A percentile compares a stretch with the other conserved stretches of the same genome.
phyloP scores from a whole-genome alignment of 2,329 filamentous ascomycete genomes.

The Trichoderma polysporum region DNA sequence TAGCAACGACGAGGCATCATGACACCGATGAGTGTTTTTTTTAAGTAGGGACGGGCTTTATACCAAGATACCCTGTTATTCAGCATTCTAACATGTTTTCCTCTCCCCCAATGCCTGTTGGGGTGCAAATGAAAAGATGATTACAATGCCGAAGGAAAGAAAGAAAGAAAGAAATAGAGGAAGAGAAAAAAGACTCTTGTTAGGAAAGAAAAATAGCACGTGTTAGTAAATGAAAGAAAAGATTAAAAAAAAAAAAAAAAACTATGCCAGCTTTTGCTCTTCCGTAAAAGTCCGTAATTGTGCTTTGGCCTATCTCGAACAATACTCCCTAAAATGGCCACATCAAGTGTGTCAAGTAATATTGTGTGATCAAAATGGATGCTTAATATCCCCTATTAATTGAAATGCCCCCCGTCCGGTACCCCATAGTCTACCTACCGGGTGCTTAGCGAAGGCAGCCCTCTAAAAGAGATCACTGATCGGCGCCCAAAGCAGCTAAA shows the following conservation, averaged over 20 bases:
- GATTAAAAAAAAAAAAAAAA: neutral
- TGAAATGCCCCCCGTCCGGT: neutral
- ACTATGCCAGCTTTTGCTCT: neutral
- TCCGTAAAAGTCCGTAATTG: neutral
- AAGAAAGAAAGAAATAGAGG: neutral
- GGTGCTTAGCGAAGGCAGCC: neutral
- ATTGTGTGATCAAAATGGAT: neutral
- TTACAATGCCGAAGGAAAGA: neutral
- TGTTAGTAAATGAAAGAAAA: neutral
- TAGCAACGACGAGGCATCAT: neutral
- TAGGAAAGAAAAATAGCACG: slow-evolving; percentile 3
- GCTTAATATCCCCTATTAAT: neutral
- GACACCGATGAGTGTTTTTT: neutral
- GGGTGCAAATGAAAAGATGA: neutral
- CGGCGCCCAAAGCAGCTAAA: neutral
- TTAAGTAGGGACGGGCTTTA: neutral
- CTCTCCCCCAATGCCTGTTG: neutral
- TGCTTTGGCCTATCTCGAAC: neutral
- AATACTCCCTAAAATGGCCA: neutral
- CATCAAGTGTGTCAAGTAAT: neutral
- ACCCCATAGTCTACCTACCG: neutral
- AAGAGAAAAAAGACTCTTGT: neutral
- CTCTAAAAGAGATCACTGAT: slow-evolving; percentile 8
- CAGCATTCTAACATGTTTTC: neutral
- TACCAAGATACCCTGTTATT: slow-evolving; percentile 18